Evolutionary conservation across 202 grass and related monocot species (phyloP).

Genomic region (Zoysia matrella): DNA sequence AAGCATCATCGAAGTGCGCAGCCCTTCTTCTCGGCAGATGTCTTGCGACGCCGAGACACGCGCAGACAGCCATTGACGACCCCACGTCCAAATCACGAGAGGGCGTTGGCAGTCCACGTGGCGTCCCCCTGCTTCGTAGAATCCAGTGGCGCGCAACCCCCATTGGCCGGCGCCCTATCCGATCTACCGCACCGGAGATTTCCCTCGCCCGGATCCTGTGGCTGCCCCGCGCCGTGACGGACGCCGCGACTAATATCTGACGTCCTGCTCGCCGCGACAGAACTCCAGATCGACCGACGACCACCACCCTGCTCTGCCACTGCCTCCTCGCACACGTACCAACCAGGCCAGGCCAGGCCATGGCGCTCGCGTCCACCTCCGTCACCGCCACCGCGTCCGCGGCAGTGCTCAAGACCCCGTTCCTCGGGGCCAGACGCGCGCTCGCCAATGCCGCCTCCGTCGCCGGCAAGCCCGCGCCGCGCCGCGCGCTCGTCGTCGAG

Average conservation of each 20-base stretch:
- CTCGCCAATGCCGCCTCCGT: slow-evolving; percentile 59
- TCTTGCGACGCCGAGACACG: background rate
- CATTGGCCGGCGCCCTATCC: slow-evolving; percentile 97
- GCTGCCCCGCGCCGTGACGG: slow-evolving; percentile 32
- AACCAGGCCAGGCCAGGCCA: background rate
- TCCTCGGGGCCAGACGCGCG: slow-evolving; percentile 63
- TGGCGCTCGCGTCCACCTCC: slow-evolving; percentile 93
- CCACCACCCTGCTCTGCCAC: background rate
- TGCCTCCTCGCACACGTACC: too few relatives aligned
- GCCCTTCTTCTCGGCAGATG: background rate
- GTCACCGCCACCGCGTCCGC: slow-evolving; percentile 62
- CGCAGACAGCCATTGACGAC: background rate
- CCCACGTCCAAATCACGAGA: slow-evolving; percentile 37
- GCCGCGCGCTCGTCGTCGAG: slow-evolving; percentile 54
- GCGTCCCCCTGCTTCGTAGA: slow-evolving; percentile 38
- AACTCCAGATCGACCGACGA: background rate
- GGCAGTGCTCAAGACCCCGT: slow-evolving; percentile 72
- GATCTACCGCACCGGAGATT: slow-evolving; percentile 50
- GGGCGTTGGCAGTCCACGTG: slow-evolving; percentile 63
- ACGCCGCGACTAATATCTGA: slow-evolving; percentile 54
- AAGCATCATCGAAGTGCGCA: background rate
- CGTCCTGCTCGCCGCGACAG: slow-evolving; percentile 10
- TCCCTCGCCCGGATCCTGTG: slow-evolving; percentile 52
- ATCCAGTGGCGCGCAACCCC: slow-evolving; percentile 59
- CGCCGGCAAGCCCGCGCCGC: slow-evolving; percentile 40